phyloP scores from a whole-genome alignment of 2,329 filamentous ascomycete genomes.

The Teratosphaeriaceae sp. region DNA sequence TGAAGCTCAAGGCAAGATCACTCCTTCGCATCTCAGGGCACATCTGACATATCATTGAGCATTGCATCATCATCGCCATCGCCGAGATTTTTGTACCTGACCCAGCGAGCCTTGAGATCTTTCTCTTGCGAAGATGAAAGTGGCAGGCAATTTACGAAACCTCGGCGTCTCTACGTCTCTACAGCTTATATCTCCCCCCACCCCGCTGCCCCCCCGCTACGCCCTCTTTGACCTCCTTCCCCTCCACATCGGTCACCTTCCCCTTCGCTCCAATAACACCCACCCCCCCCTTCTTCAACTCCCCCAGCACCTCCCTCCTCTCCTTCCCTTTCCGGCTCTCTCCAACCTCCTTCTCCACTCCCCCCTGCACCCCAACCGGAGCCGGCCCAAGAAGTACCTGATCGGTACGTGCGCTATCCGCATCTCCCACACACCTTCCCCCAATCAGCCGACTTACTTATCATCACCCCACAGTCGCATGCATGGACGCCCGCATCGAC shows the following conservation, averaged over 20 bases:
- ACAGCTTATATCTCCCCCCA: constrained; percentile 26
- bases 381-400: constrained; percentile 53
- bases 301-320: constrained; percentile 53
- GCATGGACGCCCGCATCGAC: constrained; percentile 73
- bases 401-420: constrained; percentile 42
- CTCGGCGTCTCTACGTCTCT: too few species aligned
- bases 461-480: too few species aligned
- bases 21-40: too few species aligned
- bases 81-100: too few species aligned
- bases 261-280: constrained; percentile 90
- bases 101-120: too few species aligned
- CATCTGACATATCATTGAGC: too few species aligned
- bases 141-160: too few species aligned
- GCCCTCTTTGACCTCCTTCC: constrained; percentile 55
- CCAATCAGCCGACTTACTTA: not conserved
- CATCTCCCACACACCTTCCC: not conserved
- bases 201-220: constrained; percentile 18
- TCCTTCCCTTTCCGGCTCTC: constrained; percentile 36
- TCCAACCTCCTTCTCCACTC: constrained; percentile 32
- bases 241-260: constrained; percentile 74
- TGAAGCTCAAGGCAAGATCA: too few species aligned
- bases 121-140: too few species aligned
- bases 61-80: too few species aligned
- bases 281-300: constrained; percentile 77
- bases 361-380: constrained; percentile 16